Evolutionary conservation across 2,329 filamentous ascomycete species (phyloP).

Genomic region (Curvularia sp.): DNA sequence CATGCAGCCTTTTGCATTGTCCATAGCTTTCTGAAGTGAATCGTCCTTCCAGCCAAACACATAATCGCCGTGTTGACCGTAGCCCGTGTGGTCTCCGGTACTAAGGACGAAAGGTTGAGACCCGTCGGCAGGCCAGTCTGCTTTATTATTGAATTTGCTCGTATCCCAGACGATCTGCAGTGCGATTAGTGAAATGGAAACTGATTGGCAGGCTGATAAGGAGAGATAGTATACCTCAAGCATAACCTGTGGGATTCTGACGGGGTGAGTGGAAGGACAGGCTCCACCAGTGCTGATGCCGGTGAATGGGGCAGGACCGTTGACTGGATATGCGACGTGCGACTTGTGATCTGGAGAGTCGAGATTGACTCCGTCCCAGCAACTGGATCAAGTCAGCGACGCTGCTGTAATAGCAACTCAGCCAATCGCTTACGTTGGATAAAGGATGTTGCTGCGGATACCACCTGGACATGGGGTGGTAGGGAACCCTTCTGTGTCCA

Average conservation of each 20-base stretch:
- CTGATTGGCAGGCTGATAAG: no score
- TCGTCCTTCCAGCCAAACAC: conserved; percentile 44
- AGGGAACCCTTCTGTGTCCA: conserved; percentile 23
- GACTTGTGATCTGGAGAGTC: conserved; percentile 59
- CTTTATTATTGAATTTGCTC: conserved; percentile 44
- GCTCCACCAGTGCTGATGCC: conserved; percentile 40
- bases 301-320: conserved; percentile 33
- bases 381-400: conserved; percentile 44
- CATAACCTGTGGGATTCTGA: conserved; percentile 56
- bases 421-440: conserved; percentile 28
- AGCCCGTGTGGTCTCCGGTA: conserved; percentile 34
- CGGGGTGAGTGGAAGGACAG: conserved; percentile 54
- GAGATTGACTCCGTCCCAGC: conserved; percentile 58
- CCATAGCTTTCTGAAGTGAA: conserved; percentile 42
- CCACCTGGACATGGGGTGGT: conserved; percentile 32
- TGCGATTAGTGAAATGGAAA: background rate
- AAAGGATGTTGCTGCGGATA: conserved; percentile 41
- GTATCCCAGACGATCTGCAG: conserved; percentile 53
- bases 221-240: conserved; percentile 44
- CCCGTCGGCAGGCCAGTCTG: conserved; percentile 40
- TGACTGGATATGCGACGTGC: conserved; percentile 56
- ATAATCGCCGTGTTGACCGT: conserved; percentile 38
- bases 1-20: conserved; percentile 39
- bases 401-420: background rate
- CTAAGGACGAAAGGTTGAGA: conserved; percentile 39